phyloP scores from a whole-genome alignment of 23 red algal genomes.

The Gracilaria domingensis region DNA sequence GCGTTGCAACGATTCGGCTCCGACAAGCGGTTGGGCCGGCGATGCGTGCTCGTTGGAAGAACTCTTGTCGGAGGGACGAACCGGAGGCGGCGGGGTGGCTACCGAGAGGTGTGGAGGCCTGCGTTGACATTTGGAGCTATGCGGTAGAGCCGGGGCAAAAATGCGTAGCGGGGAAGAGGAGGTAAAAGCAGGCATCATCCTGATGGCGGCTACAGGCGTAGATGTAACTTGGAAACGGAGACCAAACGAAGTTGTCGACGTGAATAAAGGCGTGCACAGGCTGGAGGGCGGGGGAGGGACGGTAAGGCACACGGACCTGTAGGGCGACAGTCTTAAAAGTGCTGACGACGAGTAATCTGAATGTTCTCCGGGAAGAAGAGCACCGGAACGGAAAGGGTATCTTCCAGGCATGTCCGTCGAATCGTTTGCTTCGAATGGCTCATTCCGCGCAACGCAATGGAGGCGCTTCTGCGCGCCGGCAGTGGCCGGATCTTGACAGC shows the following conservation, averaged over 20 bases:
- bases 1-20: slow-evolving; percentile 18
- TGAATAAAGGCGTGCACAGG: background rate
- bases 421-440: background rate
- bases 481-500: slow-evolving; percentile 1
- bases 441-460: background rate
- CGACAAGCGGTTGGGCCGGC: slow-evolving; percentile 22
- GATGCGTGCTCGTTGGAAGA: slow-evolving; percentile 16
- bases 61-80: slow-evolving; percentile 37
- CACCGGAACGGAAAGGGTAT: background rate
- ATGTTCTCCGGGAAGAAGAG: background rate
- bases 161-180: slow-evolving; percentile 7
- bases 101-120: background rate
- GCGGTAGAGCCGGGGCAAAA: background rate
- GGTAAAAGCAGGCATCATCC: background rate
- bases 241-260: background rate
- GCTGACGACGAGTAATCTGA: background rate
- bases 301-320: background rate
- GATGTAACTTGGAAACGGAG: background rate
- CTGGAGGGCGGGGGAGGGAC: background rate
- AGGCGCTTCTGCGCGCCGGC: background rate
- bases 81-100: slow-evolving; percentile 41
- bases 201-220: background rate
- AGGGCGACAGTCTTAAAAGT: background rate
- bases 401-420: background rate
- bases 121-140: background rate